phyloP scores from a whole-genome alignment of 2,329 filamentous ascomycete species.

The Microcyclosporella mali region DNA sequence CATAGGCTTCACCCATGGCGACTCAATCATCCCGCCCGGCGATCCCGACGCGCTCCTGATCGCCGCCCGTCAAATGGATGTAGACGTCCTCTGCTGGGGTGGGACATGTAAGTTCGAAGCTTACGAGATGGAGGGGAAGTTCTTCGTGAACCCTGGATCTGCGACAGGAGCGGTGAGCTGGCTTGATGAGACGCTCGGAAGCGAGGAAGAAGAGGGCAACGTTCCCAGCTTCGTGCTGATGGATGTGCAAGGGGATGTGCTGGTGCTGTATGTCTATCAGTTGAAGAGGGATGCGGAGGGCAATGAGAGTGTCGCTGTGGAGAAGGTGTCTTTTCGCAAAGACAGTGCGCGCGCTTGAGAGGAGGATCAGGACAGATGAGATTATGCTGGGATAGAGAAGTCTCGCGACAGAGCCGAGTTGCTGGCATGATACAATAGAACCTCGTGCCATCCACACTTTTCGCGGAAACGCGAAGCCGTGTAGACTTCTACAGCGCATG shows the following conservation, averaged over 20 bases:
- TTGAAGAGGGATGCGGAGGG: conserved; percentile 48
- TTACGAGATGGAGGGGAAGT: conserved; percentile 66
- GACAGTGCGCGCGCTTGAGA: conserved; percentile 25
- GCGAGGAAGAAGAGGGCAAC: conserved; percentile 55
- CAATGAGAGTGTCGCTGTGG: conserved; percentile 48
- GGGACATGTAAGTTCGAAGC: conserved; percentile 65
- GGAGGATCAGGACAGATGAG: conserved; percentile 8
- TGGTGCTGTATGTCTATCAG: conserved; percentile 88
- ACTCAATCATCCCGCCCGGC: conserved; percentile 63
- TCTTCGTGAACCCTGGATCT: conserved; percentile 64
- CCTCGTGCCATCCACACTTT: too few species aligned
- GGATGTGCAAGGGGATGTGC: conserved; percentile 96
- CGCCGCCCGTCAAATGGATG: conserved; percentile 64
- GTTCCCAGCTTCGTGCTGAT: conserved; percentile 93
- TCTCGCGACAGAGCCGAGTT: too few species aligned
- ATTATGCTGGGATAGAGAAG: conserved; percentile 11
- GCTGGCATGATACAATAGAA: too few species aligned
- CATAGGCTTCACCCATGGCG: conserved; percentile 65
- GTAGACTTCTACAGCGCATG: too few species aligned
- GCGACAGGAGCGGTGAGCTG: conserved; percentile 61
- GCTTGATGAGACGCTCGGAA: conserved; percentile 36
- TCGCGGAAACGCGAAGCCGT: too few species aligned
- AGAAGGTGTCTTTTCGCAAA: conserved; percentile 53
- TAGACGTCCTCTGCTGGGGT: conserved; percentile 63
- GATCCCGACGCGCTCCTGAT: conserved; percentile 63